Conservation (phyloP, 208 protist genomes). For the Acanthamoeba lenticulata region DNA sequence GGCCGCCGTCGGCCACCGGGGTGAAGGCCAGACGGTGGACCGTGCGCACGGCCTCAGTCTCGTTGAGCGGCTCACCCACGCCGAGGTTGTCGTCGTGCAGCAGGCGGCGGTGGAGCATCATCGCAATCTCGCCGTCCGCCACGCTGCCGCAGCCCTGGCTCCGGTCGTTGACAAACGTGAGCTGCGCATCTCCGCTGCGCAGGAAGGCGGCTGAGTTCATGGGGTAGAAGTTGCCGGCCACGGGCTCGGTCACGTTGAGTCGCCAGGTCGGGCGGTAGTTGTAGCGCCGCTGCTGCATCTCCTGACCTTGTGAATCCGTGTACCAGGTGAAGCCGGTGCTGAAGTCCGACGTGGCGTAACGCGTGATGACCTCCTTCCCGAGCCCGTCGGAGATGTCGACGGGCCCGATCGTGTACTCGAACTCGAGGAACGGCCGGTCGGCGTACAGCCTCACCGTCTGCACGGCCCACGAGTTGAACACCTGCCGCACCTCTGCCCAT, state of each 20-base stretch:
- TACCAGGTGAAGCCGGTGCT: not conserved
- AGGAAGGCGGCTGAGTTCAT: not conserved
- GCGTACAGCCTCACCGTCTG: not conserved
- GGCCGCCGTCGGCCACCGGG: not conserved
- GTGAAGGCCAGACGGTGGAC: not conserved
- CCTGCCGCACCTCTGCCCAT: not conserved
- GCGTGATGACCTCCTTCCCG: not conserved
- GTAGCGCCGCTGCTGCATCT: not conserved
- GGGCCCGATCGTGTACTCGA: conserved; percentile 8
- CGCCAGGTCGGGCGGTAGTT: not conserved
- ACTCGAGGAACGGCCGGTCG: not conserved
- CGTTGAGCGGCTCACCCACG: not conserved
- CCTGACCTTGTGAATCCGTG: not conserved
- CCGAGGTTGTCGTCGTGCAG: not conserved
- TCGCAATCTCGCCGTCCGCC: not conserved
- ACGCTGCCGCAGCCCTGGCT: not conserved
- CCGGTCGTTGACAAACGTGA: not conserved
- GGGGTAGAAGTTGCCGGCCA: not conserved
- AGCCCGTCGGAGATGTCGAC: not conserved
- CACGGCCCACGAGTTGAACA: not conserved
- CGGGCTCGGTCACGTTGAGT: not conserved
- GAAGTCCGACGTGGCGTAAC: not conserved
- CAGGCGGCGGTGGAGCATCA: not conserved
- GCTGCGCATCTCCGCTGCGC: not conserved
- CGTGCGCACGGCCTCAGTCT: not conserved